Conservation (phyloP, 2,329 filamentous ascomycete genomes). For the Bipolaris gigantea region DNA sequence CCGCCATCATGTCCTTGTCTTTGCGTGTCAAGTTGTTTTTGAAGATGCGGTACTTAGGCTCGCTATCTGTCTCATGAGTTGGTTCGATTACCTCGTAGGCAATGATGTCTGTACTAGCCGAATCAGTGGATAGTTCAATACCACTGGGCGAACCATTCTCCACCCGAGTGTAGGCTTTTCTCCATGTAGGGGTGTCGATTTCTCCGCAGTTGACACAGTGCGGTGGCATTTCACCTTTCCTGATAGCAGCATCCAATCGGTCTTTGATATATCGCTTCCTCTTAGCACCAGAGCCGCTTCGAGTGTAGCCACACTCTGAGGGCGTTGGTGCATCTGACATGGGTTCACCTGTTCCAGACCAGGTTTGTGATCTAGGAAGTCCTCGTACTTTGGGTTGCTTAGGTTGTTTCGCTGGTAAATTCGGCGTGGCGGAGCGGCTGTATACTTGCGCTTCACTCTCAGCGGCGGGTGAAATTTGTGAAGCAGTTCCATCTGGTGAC, state of each 20-base stretch:
- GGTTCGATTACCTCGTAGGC: slow-evolving; percentile 38
- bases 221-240: slow-evolving; percentile 80
- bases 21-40: slow-evolving; percentile 72
- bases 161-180: slow-evolving; percentile 84
- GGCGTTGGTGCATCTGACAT: slow-evolving; percentile 39
- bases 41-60: slow-evolving; percentile 70
- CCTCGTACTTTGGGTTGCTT: slow-evolving; percentile 31
- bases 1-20: slow-evolving; percentile 56
- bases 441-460: slow-evolving; percentile 23
- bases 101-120: slow-evolving; percentile 70
- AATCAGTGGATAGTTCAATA: slow-evolving; percentile 64
- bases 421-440: slow-evolving; percentile 32
- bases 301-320: slow-evolving; percentile 26
- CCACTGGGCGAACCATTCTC: slow-evolving; percentile 69
- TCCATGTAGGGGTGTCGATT: slow-evolving; percentile 95
- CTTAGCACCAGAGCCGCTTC: slow-evolving; percentile 60
- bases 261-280: slow-evolving; percentile 67
- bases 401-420: slow-evolving; percentile 17
- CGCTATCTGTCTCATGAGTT: slow-evolving; percentile 59
- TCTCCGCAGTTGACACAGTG: slow-evolving; percentile 93
- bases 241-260: slow-evolving; percentile 61
- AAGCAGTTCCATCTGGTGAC: slow-evolving; percentile 24
- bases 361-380: slow-evolving; percentile 43
- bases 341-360: slow-evolving; percentile 39
- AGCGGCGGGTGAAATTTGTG: slow-evolving; percentile 23